These are phyloP conservation scores for Penicillium verhagenii DNA, from an alignment of 495 filamentous ascomycete species.

Conservation along the genomic window DNA sequence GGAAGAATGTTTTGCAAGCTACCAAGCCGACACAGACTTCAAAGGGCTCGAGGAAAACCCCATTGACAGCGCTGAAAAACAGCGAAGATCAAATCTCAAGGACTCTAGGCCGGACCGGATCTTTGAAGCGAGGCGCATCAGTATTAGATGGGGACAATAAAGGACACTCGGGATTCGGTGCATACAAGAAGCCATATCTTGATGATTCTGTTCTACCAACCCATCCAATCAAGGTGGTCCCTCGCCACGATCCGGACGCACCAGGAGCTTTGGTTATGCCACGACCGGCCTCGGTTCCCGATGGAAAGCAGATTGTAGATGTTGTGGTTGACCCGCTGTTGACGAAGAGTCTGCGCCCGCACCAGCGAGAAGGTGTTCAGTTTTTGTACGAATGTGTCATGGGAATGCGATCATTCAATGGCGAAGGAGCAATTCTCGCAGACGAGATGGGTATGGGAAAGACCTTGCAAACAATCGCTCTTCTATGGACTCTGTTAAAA, in stretches of 20 bases:
- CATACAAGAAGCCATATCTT: constrained; percentile 63
- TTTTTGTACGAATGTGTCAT: constrained; percentile 87
- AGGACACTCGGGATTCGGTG: constrained; percentile 22
- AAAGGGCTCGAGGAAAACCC: constrained; percentile 20
- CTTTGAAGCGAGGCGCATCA: constrained; percentile 18
- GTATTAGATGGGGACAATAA: constrained; percentile 21
- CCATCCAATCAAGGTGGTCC: constrained; percentile 46
- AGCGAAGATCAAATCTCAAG: constrained; percentile 4
- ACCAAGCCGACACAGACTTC: constrained; percentile 18
- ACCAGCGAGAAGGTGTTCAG: constrained; percentile 74
- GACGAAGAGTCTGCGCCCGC: constrained; percentile 62
- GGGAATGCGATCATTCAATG: constrained; percentile 70
- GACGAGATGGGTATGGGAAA: constrained; percentile 86
- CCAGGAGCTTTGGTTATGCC: constrained; percentile 70
- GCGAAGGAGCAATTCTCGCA: constrained; percentile 73
- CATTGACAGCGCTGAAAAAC: constrained; percentile 20
- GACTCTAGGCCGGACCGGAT: constrained; percentile 9
- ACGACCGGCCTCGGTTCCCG: constrained; percentile 53
- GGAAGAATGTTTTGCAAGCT: constrained; percentile 46
- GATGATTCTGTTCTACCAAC: constrained; percentile 48
- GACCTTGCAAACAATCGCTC: constrained; percentile 74
- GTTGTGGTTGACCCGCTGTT: constrained; percentile 78
- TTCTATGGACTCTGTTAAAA: constrained; percentile 79
- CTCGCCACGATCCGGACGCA: constrained; percentile 65
- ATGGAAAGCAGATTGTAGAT: constrained; percentile 70